A percentile compares a stretch with the other conserved stretches of the same genome.
phyloP scores from a whole-genome alignment of 148 eudicot species.

The Polygonum aviculare region DNA sequence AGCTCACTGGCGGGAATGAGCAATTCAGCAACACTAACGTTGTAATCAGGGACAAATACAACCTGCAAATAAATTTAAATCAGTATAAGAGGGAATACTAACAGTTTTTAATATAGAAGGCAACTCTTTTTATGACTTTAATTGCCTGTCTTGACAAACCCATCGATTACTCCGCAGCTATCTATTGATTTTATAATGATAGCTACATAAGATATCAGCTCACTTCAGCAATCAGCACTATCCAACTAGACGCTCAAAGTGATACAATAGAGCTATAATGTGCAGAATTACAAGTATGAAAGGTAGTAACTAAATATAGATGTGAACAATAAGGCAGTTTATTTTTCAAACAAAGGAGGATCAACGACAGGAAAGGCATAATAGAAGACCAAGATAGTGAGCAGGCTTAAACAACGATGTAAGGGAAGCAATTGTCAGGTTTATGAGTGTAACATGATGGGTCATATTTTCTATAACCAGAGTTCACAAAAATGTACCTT shows the following conservation, averaged over 20 bases:
- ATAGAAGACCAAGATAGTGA: background rate
- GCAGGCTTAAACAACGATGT: background rate
- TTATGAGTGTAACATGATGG: background rate
- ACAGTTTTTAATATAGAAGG: background rate
- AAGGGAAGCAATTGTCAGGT: background rate
- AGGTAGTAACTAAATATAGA: background rate
- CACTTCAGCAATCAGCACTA: background rate
- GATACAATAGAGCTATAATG: background rate
- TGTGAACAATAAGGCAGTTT: background rate
- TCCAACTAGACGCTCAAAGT: background rate
- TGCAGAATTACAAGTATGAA: background rate
- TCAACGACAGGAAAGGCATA: background rate
- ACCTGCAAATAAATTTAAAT: slow-evolving; percentile 39
- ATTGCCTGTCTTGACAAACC: background rate
- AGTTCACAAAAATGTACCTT: slow-evolving; percentile 42
- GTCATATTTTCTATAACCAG: background rate
- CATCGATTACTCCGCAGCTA: background rate
- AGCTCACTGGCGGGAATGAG: slow-evolving; percentile 95
- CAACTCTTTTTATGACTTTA: background rate
- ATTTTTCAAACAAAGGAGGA: background rate
- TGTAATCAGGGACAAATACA: slow-evolving; percentile 92
- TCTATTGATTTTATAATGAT: background rate
- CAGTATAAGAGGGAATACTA: no score
- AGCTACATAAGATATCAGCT: background rate
- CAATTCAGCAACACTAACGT: slow-evolving; percentile 91